Conservation (phyloP, 345 rosid genomes). For the Hibiscus syriacus region DNA sequence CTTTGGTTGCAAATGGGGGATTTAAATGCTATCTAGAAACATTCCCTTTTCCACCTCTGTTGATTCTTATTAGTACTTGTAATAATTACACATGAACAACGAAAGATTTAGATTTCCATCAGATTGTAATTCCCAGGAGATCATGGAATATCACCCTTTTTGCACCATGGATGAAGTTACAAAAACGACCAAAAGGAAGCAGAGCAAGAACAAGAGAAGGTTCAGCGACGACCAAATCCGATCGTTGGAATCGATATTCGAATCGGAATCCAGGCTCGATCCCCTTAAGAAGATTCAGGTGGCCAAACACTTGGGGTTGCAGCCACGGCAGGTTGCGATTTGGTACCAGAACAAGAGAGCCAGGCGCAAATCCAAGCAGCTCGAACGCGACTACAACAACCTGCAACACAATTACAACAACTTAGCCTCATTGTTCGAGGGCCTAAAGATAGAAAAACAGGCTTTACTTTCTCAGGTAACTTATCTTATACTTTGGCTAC, state of each 20-base stretch:
- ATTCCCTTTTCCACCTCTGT: neutral
- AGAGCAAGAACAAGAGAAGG: slow-evolving; percentile 41
- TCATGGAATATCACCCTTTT: slow-evolving; percentile 26
- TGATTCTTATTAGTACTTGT: no score
- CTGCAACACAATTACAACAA: slow-evolving; percentile 42
- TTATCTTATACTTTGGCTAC: neutral
- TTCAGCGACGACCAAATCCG: slow-evolving; percentile 81
- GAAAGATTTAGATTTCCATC: no score
- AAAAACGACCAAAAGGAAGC: slow-evolving; percentile 31
- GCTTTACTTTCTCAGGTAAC: slow-evolving; percentile 51
- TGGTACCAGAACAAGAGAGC: slow-evolving; percentile 95
- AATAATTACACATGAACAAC: no score
- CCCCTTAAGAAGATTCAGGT: slow-evolving; percentile 62
- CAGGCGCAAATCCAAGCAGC: slow-evolving; percentile 78
- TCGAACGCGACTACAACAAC: slow-evolving; percentile 51
- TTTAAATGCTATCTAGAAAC: no score
- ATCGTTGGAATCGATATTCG: slow-evolving; percentile 64
- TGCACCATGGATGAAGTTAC: slow-evolving; percentile 9
- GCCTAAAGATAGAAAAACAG: slow-evolving; percentile 61
- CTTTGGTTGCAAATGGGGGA: no score
- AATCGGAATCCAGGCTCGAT: slow-evolving; percentile 62
- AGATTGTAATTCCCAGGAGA: no score
- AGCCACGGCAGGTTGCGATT: slow-evolving; percentile 83
- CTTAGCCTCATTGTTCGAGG: slow-evolving; percentile 51
- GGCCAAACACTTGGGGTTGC: slow-evolving; percentile 72